Evolutionary conservation across 305 asterid genomes (phyloP), one percentile per base, ranked within the genome.

Genomic region (Galium porrigens): DNA sequence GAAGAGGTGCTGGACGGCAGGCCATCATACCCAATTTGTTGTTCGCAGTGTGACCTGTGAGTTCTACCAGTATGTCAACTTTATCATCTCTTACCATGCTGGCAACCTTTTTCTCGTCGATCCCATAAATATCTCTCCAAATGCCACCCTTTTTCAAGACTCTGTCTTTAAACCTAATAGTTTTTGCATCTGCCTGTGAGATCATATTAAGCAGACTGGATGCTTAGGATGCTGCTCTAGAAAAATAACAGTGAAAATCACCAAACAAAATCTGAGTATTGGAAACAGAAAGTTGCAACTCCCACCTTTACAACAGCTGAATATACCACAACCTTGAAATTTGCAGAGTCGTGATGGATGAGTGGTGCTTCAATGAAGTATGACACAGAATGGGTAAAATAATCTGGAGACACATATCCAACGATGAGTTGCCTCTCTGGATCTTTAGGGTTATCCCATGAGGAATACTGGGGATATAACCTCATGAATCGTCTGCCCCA

Each of bases 391-490:
- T 94, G 99, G 72, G 97, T 94, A 76, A 94, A 94, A 78, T 87
- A 94, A 88, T 94, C 99, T 33, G 99, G 99, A 76, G 99, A 94
- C 67, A 94, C 97, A 65, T 94, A 94, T 88, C 96, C 99, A 65
- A 94, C 83, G 53, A 85, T 80, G 70, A 94, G 86, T 65, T 88
- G 85, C 76, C 91, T 86, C 63, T 84, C 95, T 61, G 95, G 95
- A 77, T 83, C 94, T 81, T 86, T 90, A 71, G 75, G 64, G 81
- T 90, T 90, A 77, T 94, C 96, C 99, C 99, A 94, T 59, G 95
- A 86, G 67, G 83, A 77, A 74, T 79, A 84, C 74, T 82, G 97
- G 44, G 85, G 83, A 84, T 81, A 90, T 69, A 88, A 72, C 80
- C 85, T 82, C 94, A 90, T 86, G 79, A 94, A 94, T 79, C 91